Percentiles rank a stretch among this genome's conserved stretches.
Conservation (phyloP, 129 eudicot species). For the Calendula officinalis region DNA sequence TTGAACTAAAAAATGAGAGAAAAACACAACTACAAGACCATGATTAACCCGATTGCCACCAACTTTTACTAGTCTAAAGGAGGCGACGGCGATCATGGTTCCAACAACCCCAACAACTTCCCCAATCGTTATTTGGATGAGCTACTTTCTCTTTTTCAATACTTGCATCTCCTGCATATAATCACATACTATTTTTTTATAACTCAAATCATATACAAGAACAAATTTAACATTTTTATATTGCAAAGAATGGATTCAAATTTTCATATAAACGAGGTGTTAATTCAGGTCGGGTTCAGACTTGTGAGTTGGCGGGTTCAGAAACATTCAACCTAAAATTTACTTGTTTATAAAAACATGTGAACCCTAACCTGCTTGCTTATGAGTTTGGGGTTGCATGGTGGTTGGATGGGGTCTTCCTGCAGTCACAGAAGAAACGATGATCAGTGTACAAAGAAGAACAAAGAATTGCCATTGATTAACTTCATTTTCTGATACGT, state of each 20-base stretch:
- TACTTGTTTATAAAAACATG: background rate
- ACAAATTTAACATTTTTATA: too few species aligned
- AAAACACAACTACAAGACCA: background rate
- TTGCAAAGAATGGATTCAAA: too few species aligned
- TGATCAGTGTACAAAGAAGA: slow-evolving; percentile 1
- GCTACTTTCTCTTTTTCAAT: background rate
- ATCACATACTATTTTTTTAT: background rate
- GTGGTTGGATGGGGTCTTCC: slow-evolving; percentile 6
- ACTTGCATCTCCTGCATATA: background rate
- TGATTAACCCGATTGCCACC: background rate
- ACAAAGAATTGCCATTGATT: background rate
- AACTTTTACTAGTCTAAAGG: background rate
- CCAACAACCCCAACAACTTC: background rate
- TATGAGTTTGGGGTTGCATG: background rate
- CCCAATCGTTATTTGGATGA: background rate
- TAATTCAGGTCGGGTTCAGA: too few species aligned
- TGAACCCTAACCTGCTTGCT: slow-evolving; percentile 8
- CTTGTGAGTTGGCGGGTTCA: too few species aligned
- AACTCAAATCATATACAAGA: background rate
- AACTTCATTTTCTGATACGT: slow-evolving; percentile 1
- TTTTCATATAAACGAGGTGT: too few species aligned
- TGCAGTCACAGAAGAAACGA: background rate
- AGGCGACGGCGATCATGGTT: slow-evolving; percentile 1
- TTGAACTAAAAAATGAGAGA: too few species aligned
- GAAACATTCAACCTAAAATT: background rate